phyloP scores from a whole-genome alignment of 768 basidiomycete genomes.

The Calocera viscosa region DNA sequence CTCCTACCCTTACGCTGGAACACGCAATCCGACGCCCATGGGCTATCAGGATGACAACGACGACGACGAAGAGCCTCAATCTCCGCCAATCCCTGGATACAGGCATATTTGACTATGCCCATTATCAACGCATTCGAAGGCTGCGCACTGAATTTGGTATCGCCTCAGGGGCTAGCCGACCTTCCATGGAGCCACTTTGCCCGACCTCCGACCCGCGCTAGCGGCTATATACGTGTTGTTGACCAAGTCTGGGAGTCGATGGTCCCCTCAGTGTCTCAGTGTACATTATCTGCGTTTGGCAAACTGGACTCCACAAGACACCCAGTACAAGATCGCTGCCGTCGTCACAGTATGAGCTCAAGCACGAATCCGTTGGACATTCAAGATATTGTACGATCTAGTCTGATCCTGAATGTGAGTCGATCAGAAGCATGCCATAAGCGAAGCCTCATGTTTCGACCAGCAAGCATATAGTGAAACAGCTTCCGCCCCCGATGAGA shows the following conservation, averaged over 20 bases:
- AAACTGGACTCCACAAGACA: neutral
- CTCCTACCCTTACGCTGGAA: slow-evolving; percentile 5
- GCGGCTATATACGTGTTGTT: slow-evolving; percentile 1
- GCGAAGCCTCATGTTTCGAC: slow-evolving; percentile 3
- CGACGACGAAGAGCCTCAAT: neutral
- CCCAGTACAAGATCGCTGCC: neutral
- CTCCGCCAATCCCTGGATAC: slow-evolving; percentile 1
- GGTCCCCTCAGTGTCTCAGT: neutral
- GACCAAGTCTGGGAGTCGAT: neutral
- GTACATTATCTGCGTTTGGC: neutral
- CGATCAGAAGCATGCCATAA: neutral
- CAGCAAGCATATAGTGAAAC: neutral
- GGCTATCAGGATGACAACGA: neutral
- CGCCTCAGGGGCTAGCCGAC: slow-evolving; percentile 9
- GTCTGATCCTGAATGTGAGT: slow-evolving; percentile 1
- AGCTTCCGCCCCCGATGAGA: neutral
- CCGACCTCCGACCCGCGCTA: slow-evolving; percentile 5
- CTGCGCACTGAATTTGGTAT: slow-evolving; percentile 2
- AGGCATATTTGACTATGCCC: neutral
- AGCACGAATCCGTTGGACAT: neutral
- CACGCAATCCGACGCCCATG: neutral
- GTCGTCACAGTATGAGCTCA: neutral
- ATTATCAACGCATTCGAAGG: neutral
- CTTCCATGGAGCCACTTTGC: neutral
- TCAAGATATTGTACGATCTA: neutral